Evolutionary conservation across 2,329 filamentous ascomycete species (phyloP), one percentile per base, ranked within the genome.

Genomic region (Aspergillus novofumigatus): DNA sequence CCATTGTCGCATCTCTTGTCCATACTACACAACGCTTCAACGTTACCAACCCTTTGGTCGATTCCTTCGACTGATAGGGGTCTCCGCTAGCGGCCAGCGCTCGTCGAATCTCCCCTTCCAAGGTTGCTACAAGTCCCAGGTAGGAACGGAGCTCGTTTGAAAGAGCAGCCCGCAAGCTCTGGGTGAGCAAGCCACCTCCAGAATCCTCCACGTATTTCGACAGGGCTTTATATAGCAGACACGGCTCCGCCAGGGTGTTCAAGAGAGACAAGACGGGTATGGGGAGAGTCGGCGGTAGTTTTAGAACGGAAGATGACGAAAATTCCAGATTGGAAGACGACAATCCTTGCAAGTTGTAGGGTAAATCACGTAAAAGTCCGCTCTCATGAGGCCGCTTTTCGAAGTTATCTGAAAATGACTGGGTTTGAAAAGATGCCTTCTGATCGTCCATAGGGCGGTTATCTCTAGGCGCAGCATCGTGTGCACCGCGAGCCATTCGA

Each of bases 1-100:
- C 94, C 88, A 97, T 95, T 1, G 94, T 99, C 6, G 94, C 91
- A 73, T 99, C 95, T 64, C 93, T 86, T 8, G 92, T 97, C 95
- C 95, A 99, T 25, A 99, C 89, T 2, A 99, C 89, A 67, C 93
- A 97, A 70, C 94, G 83, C 73, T 97, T 97, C 52, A 99, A 78
- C 0, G 94, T 99, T 14, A 99, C 93, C 1, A 92, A 92, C 0
- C 90, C 88, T 66, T 92, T 94, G 5, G 91, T 88, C 53, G 95
- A 86, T 1, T 88, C 88, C 48, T 84, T 83, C 49, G 87, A 82
- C 2, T 89, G 85, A 3, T 84, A 83, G 38, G 62, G 59, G 42
- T 70, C 67, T 21, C 69, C 86, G n/a, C 94, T 77, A 7, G 88
- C 85, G 4, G 87, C 82, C 51, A 97, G 77, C 1, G 92, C 92